Base-by-base conservation (phyloP, 495 filamentous ascomycete genomes). In the Xylaria sp. region DNA sequence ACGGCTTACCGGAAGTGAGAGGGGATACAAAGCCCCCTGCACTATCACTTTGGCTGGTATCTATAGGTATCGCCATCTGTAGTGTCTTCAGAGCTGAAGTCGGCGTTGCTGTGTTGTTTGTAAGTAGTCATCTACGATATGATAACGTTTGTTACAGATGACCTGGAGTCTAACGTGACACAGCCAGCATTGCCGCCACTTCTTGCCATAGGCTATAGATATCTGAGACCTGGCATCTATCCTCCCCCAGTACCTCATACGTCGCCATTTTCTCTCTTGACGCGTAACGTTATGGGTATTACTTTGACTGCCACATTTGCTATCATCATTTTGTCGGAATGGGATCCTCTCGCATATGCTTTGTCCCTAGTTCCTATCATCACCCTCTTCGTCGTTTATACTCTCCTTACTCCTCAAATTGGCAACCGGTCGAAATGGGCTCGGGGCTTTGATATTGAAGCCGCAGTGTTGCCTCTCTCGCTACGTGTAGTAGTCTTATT, bases 131-230 rank as follows among this genome's bases (percentile, higher is more conserved):
- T 26, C 14, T 15, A 64, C n/a, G 43, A 73, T 21, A 52, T 26
- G n/a, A 8, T 17, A 33, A 19, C n/a, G n/a, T 35, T 26, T 31
- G 14, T 40, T n/a, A 26, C 4, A 1, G 3, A 33, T 6, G 9
- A 24, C 50, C 9, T 37, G 29, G 55, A 41, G 31, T 33, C 61
- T 67, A 31, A 72, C 40, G 21, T 17, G 12, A 26, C 33, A 26
- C 33, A 75, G 73, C 73, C 73, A 3, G 66, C 46, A 35, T 61
- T 75, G 50, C 44, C 67, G 35, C 73, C 70, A 7, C 50, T 72
- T 11, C 73, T 75, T 53, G 58, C 62, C 6, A 33, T 75, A 52
- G 61, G 52, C 31, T 44, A 69, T 12, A 74, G 40, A 59, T 67
- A 59, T 57, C 57, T 69, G 41, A 55, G 52, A 55, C 41, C 40